Evolutionary conservation across 2,329 filamentous ascomycete genomes (phyloP), one percentile per base, ranked within the genome.

Genomic region (Mycocentrospora acerina): DNA sequence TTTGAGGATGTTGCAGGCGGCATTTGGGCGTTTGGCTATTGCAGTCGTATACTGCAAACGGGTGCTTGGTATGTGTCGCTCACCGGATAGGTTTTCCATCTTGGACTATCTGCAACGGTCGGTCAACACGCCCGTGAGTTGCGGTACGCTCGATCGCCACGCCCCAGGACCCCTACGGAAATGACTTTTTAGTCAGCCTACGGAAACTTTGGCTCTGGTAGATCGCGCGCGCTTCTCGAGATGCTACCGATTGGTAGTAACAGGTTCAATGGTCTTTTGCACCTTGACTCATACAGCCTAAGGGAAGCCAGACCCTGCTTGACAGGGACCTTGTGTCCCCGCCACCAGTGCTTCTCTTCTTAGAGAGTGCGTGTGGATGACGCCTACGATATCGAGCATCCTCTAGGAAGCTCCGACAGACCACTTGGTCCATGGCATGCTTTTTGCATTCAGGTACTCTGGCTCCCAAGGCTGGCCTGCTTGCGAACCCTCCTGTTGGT

Each of bases 391-490:
- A 45, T 45, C 24, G 39, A 40, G 24, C 18, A 26, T 46, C 46
- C 32, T 25, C 25, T 17, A 40, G 32, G 40, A 40, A 34, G 29
- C 29, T 44, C 46, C 38, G 51, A 54, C 26, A 53, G 54, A 36
- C 50, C 54, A 17, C 24, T 29, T 24, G 46, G 54, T 49, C 52
- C 54, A 55, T 36, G 54, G 54, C 54, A 29, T 27, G 32, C 33
- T 43, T 47, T 42, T 22, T 22, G 19, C 19, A 22, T 5, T 22
- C 19, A 22, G 19, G 19, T 22, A 22, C 19, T 22, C 19, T 9
- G 19, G 19, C 19, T 22, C 19, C 19, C 19, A 9, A 22, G 19
- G 19, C 19, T 22, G 19, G 19, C 19, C 19, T 22, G 19, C 19
- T 22, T 22, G 19, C 9, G 19, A 9, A 9, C 5, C 24, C 35